Conservation (phyloP, 2,329 filamentous ascomycete species). For the Sclerotinia borealis region DNA sequence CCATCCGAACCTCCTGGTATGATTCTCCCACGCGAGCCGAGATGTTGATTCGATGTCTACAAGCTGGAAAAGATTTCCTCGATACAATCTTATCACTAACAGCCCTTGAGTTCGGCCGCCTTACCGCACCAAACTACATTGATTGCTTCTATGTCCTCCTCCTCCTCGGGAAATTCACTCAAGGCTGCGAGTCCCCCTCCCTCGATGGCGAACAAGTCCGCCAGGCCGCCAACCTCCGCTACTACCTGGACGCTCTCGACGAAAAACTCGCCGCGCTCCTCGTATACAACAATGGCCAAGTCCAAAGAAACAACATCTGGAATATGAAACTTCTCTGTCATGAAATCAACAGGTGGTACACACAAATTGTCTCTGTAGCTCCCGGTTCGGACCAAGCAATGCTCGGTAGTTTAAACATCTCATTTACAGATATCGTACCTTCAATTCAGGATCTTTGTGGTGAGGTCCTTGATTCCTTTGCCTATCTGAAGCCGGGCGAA, state of each 20-base stretch:
- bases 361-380: background rate
- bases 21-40: slow-evolving; percentile 18
- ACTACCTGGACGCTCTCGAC: slow-evolving; percentile 19
- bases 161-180: slow-evolving; percentile 19
- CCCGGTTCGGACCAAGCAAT: background rate
- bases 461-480: background rate
- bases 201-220: slow-evolving; percentile 13
- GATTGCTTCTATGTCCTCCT: slow-evolving; percentile 20
- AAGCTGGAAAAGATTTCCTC: slow-evolving; percentile 20
- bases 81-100: slow-evolving; percentile 18
- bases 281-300: background rate
- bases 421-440: background rate
- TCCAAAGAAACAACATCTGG: background rate
- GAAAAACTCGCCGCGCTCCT: slow-evolving; percentile 5
- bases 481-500: background rate
- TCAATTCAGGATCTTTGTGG: background rate
- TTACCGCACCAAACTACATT: slow-evolving; percentile 17
- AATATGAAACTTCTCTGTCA: background rate
- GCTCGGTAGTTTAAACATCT: background rate
- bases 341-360: background rate
- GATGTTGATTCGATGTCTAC: slow-evolving; percentile 17
- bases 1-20: slow-evolving; percentile 18
- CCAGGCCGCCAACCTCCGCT: slow-evolving; percentile 15
- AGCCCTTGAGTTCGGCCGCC: background rate
- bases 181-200: slow-evolving; percentile 8